Base-by-base conservation (phyloP, 1,139 yeast genomes). In the Pneumocystis oryctolagi region DNA sequence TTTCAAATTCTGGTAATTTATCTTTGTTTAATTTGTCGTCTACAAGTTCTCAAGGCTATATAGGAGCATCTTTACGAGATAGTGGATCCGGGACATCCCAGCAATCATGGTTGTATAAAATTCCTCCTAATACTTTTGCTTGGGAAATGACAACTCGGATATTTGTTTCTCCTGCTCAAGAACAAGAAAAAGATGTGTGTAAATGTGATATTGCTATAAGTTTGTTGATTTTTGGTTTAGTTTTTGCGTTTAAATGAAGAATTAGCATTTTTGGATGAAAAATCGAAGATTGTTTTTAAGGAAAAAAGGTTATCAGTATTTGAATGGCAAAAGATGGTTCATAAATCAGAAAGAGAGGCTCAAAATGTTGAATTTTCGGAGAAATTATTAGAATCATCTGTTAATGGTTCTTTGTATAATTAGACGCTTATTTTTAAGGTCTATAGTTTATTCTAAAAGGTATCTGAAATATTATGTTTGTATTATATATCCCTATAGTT, bases 301-400 rank as follows among this genome's bases (percentile, higher is more conserved):
- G 62, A 62, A 55, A 65, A 65, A 58, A 60, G 67, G 4, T 59
- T 58, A 31, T 66, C 66, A 4, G 37, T 65, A 31, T 35, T 30
- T n/a, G 28, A 64, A 39, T 65, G 67, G 67, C 66, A 65, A 59
- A 57, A 53, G 12, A 31, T 65, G 31, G 34, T 18, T 12, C 35
- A 65, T 25, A 66, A 65, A 37, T 58, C 62, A 3, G 60, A 58
- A 47, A 59, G 66, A 35, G 67, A 65, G 12, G 47, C 64, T 37
- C 61, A 62, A 32, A 58, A 62, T 31, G 66, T 63, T 28, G 66
- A 65, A 28, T 55, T 62, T n/a, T 62, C 66, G 2, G 67, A 64
- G 42, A 58, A 53, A 16, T 66, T 65, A 28, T 58, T 65, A 58
- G 61, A 56, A 60, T 63, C 65, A 30, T 25, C 62, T 20, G 64